A percentile compares a stretch with the other conserved stretches of the same genome.
Evolutionary conservation across 768 basidiomycete species (phyloP).

Genomic region (Amanita pseudoporphyria): DNA sequence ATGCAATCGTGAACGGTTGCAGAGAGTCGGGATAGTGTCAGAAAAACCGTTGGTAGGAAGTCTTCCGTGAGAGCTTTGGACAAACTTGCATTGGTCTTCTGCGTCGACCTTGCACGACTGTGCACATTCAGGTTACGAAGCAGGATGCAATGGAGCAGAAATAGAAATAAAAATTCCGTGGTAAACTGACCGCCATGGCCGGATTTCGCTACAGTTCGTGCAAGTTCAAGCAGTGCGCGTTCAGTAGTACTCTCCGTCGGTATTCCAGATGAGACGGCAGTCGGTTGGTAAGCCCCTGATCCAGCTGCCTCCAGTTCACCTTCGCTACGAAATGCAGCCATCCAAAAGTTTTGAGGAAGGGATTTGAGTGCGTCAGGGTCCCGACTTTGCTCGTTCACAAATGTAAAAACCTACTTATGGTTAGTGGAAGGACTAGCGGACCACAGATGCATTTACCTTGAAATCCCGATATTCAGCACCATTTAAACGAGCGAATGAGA

Average conservation of each 20-base stretch:
- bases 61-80: slow-evolving; percentile 18
- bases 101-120: slow-evolving; percentile 28
- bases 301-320: neutral
- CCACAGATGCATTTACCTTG: slow-evolving; percentile 31
- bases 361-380: neutral
- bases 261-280: neutral
- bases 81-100: slow-evolving; percentile 20
- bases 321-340: neutral
- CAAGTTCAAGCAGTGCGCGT: neutral
- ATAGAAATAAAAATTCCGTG: slow-evolving; percentile 14
- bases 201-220: neutral
- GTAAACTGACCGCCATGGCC: slow-evolving; percentile 5
- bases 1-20: slow-evolving; percentile 16
- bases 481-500: slow-evolving; percentile 42
- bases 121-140: slow-evolving; percentile 24
- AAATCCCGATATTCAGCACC: slow-evolving; percentile 53
- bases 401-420: slow-evolving; percentile 42
- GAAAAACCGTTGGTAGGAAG: slow-evolving; percentile 34
- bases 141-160: slow-evolving; percentile 16
- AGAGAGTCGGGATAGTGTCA: slow-evolving; percentile 18
- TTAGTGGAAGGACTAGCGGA: neutral
- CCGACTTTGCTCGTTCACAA: slow-evolving; percentile 35
- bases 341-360: slow-evolving; percentile 7
- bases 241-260: neutral
- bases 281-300: neutral